Percentiles rank a stretch among this genome's conserved stretches.
phyloP scores from a whole-genome alignment of 768 basidiomycete species.

The Kwoniella mangroviensis region DNA sequence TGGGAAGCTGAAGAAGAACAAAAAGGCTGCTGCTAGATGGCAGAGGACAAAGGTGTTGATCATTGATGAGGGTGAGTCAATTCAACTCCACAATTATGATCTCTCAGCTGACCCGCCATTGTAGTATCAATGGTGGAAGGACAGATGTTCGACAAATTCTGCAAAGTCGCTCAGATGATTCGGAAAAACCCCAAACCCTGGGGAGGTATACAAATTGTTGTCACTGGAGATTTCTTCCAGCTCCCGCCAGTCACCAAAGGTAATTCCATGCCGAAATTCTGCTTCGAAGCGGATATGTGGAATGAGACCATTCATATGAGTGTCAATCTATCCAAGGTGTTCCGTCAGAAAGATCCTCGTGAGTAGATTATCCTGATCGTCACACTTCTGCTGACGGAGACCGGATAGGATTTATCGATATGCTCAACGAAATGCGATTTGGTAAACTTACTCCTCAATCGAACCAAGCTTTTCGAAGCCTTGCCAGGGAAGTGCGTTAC shows the following conservation, averaged over 20 bases:
- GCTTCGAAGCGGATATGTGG: constrained; percentile 88
- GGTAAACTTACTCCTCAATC: constrained; percentile 71
- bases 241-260: constrained; percentile 85
- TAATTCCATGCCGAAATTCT: constrained; percentile 71
- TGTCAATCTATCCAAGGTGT: constrained; percentile 93
- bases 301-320: constrained; percentile 72
- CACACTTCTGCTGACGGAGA: background rate
- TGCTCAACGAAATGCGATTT: constrained; percentile 98
- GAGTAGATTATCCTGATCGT: too few species aligned
- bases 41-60: constrained; percentile 79
- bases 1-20: constrained; percentile 75
- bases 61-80: constrained; percentile 76
- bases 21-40: constrained; percentile 82
- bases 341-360: constrained; percentile 92
- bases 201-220: constrained; percentile 91
- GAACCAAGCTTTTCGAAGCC: constrained; percentile 69
- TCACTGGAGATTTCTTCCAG: constrained; percentile 98
- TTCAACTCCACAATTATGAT: too few species aligned
- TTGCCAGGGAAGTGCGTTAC: constrained; percentile 75
- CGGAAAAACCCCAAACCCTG: constrained; percentile 73
- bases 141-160: constrained; percentile 79
- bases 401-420: constrained; percentile 78
- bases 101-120: constrained; percentile 8
- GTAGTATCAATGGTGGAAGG: constrained; percentile 98
- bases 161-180: constrained; percentile 69